Conservation (phyloP, 2,329 filamentous ascomycete species). For the Fusarium graminum region DNA sequence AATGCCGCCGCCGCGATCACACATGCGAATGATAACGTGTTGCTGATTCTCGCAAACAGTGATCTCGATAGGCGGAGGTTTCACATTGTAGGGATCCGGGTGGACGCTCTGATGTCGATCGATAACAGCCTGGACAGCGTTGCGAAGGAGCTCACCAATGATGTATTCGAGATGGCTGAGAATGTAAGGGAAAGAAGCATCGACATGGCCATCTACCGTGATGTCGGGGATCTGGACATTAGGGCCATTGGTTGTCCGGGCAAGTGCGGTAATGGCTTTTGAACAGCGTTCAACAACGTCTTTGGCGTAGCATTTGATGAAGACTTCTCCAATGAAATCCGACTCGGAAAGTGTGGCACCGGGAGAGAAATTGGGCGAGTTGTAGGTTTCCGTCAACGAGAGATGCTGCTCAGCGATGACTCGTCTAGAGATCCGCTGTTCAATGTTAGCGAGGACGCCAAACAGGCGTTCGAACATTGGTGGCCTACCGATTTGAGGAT, state of each 20-base stretch:
- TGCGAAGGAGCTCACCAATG: slow-evolving; percentile 91
- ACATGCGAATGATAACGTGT: slow-evolving; percentile 96
- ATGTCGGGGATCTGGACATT: slow-evolving; percentile 82
- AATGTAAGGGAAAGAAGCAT: slow-evolving; percentile 96
- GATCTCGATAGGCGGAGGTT: slow-evolving; percentile 87
- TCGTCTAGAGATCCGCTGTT: slow-evolving; percentile 88
- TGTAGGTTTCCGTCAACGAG: slow-evolving; percentile 92
- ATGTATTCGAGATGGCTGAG: slow-evolving; percentile 97
- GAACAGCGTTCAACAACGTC: slow-evolving; percentile 90
- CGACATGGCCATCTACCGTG: slow-evolving; percentile 83
- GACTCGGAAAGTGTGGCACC: slow-evolving; percentile 77
- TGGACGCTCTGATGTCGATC: slow-evolving; percentile 71
- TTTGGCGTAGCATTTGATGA: slow-evolving; percentile 90
- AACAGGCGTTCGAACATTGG: not conserved
- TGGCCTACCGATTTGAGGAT: slow-evolving; percentile 84
- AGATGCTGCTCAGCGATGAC: slow-evolving; percentile 99
- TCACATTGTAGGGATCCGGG: slow-evolving; percentile 45
- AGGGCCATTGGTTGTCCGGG: slow-evolving; percentile 79
- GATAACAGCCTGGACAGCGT: slow-evolving; percentile 92
- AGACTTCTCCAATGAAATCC: slow-evolving; percentile 95
- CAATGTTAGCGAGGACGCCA: not conserved
- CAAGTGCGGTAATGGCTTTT: slow-evolving; percentile 78
- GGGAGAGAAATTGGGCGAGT: slow-evolving; percentile 89
- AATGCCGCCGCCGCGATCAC: slow-evolving; percentile 94
- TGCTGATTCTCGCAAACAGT: slow-evolving; percentile 94